Percentiles rank a stretch among this genome's conserved stretches.
Evolutionary conservation across 371 early-diverging fungal species (phyloP).

Genomic region (Mortierella sp.): DNA sequence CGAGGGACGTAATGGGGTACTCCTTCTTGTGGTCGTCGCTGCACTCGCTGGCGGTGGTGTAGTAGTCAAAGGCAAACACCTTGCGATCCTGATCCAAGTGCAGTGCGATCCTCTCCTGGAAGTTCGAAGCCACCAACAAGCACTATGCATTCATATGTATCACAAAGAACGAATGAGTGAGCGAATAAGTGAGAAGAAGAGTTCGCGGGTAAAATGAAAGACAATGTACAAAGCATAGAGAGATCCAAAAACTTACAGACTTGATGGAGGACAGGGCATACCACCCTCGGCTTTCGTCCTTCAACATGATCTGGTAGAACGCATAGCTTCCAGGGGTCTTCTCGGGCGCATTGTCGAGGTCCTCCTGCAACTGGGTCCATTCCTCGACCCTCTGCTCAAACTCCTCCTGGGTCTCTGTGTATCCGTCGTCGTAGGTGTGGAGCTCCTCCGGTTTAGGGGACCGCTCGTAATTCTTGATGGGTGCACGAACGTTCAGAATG

Average conservation of each 20-base stretch:
- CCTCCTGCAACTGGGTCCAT: slow-evolving; percentile 32
- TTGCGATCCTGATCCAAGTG: slow-evolving; percentile 41
- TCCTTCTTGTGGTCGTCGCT: slow-evolving; percentile 20
- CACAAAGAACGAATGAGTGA: not conserved
- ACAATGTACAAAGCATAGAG: not conserved
- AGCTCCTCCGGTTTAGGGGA: slow-evolving; percentile 9
- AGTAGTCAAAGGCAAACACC: slow-evolving; percentile 50
- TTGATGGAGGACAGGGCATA: slow-evolving; percentile 53
- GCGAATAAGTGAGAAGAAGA: not conserved
- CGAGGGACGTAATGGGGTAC: slow-evolving; percentile 32
- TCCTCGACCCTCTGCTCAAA: slow-evolving; percentile 27
- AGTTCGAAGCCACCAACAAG: slow-evolving; percentile 44
- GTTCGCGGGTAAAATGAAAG: not conserved
- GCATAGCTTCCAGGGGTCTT: slow-evolving; percentile 36
- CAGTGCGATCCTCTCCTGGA: slow-evolving; percentile 39
- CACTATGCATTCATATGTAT: slow-evolving; percentile 26
- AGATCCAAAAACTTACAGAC: slow-evolving; percentile 30
- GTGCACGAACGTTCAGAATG: slow-evolving; percentile 38
- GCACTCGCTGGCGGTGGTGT: slow-evolving; percentile 26
- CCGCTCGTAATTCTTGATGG: slow-evolving; percentile 14
- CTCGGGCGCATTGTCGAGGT: not conserved
- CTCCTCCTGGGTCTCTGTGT: slow-evolving; percentile 34
- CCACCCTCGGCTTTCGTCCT: slow-evolving; percentile 46
- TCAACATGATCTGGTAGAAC: slow-evolving; percentile 52
- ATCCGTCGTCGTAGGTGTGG: slow-evolving; percentile 14